Percentiles rank a stretch among this genome's conserved stretches.
Evolutionary conservation across 495 filamentous ascomycete genomes (phyloP).

Genomic region (Podospora sp.): DNA sequence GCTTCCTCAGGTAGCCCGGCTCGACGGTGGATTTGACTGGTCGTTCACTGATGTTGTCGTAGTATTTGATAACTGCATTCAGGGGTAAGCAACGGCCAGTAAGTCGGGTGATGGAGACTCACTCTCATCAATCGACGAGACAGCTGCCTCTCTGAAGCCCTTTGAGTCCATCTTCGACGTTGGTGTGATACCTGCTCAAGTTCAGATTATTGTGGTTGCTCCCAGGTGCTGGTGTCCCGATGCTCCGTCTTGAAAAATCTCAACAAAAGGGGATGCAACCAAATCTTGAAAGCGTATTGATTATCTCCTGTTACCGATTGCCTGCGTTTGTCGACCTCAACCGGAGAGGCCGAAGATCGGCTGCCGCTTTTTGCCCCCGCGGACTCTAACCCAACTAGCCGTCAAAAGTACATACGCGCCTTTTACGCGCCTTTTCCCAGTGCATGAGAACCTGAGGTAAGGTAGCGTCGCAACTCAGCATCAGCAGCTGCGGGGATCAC

Average conservation of each 20-base stretch:
- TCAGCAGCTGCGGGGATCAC: not conserved
- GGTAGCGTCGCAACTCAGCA: not conserved
- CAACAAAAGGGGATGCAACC: not conserved
- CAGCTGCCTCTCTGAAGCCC: constrained; percentile 79
- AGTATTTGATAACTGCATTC: constrained; percentile 76
- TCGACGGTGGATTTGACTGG: constrained; percentile 76
- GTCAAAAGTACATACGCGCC: constrained; percentile 5
- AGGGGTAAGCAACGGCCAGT: constrained; percentile 14
- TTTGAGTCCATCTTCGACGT: constrained; percentile 70
- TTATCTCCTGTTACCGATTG: not conserved
- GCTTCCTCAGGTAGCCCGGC: constrained; percentile 82
- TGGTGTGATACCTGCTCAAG: not conserved
- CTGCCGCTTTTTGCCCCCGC: not conserved
- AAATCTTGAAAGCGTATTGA: not conserved
- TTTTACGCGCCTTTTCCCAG: too few relatives aligned
- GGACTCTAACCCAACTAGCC: not conserved
- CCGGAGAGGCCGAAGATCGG: not conserved
- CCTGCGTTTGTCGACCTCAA: not conserved
- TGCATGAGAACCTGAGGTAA: not conserved
- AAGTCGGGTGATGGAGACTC: constrained; percentile 33
- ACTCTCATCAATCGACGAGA: constrained; percentile 85
- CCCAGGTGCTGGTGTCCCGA: not conserved
- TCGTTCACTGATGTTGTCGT: constrained; percentile 69
- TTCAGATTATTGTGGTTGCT: not conserved
- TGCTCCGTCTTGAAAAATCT: not conserved